phyloP scores from a whole-genome alignment of 352 stramenopile species.

The Blastocystis sp. region DNA sequence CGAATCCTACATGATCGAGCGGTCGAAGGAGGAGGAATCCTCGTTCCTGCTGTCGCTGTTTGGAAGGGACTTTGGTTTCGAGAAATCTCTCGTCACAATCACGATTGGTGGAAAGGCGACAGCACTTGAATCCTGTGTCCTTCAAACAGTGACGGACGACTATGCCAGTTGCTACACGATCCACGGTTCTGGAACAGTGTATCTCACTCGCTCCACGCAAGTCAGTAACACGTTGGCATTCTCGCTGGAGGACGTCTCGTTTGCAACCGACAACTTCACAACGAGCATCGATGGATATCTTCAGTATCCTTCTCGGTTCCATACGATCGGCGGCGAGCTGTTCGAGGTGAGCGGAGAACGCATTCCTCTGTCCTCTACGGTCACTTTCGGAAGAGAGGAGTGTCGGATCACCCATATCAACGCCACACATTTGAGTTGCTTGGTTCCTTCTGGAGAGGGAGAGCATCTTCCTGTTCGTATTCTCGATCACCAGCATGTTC shows the following conservation, averaged over 20 bases:
- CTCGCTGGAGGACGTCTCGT: neutral
- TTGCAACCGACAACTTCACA: neutral
- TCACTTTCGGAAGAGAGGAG: neutral
- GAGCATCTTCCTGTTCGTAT: neutral
- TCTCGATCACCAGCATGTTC: neutral
- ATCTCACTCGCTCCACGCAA: neutral
- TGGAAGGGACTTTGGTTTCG: neutral
- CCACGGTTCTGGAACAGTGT: neutral
- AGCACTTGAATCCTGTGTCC: neutral
- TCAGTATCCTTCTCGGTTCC: neutral
- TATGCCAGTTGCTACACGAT: neutral
- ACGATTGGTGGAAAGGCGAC: neutral
- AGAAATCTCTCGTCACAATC: neutral
- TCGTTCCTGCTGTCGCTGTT: neutral
- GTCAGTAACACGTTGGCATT: neutral
- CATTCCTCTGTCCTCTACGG: neutral
- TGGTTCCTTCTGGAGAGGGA: neutral
- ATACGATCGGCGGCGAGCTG: neutral
- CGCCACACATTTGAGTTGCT: neutral
- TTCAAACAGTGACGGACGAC: neutral
- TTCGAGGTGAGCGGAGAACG: neutral
- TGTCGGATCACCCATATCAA: neutral
- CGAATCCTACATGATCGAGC: neutral
- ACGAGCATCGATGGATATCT: constrained; percentile 17
- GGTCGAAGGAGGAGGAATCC: neutral